These are phyloP conservation scores for Usnea hakonensis DNA, from an alignment of 495 filamentous ascomycete species.

Conservation along the genomic window DNA sequence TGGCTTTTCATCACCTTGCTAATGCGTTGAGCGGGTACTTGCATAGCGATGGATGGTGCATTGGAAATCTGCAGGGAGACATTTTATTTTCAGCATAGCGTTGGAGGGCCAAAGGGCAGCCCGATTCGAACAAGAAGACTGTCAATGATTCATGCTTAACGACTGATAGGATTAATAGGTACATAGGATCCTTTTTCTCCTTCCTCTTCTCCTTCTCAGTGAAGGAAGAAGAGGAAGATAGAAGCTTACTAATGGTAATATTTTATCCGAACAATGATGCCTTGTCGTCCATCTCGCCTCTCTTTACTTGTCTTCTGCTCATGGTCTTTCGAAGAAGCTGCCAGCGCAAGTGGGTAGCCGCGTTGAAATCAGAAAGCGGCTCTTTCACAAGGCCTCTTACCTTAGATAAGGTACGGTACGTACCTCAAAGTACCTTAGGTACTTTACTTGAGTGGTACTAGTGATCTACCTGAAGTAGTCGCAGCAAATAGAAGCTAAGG, in stretches of 20 bases:
- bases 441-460: too few species aligned
- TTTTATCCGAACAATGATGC: neutral
- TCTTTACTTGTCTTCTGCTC: neutral
- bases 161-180: neutral
- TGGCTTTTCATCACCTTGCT: neutral
- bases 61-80: neutral
- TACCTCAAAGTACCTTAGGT: too few species aligned
- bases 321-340: neutral
- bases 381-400: too few species aligned
- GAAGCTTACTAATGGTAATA: neutral
- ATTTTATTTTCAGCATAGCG: conserved; percentile 6
- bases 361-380: neutral
- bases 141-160: neutral
- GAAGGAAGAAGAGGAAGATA: neutral
- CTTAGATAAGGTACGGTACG: too few species aligned
- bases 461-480: too few species aligned
- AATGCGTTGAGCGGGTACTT: neutral
- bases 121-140: neutral
- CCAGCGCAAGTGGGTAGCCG: neutral
- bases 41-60: neutral
- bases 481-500: too few species aligned
- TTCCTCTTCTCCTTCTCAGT: too few species aligned
- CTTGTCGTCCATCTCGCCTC: neutral
- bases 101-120: neutral
- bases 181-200: neutral